A percentile compares a stretch with the other conserved stretches of the same genome.
Conservation (phyloP, 2,329 filamentous ascomycete genomes). For the Alternaria sp. region DNA sequence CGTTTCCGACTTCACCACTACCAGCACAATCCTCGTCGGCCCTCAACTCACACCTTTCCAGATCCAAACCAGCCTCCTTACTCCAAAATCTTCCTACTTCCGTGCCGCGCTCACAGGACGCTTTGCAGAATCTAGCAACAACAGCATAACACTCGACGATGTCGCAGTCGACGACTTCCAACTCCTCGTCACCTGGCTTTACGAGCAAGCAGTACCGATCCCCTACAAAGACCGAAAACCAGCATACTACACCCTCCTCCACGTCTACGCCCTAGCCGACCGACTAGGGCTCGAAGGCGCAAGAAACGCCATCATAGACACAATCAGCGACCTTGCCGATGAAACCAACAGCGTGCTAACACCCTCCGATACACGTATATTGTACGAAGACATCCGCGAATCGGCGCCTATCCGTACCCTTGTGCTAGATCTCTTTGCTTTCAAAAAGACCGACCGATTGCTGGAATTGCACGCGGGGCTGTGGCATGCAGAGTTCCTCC, state of each 20-base stretch:
- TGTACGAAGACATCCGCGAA: conserved; percentile 54
- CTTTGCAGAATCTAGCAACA: conserved; percentile 54
- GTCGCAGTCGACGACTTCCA: conserved; percentile 56
- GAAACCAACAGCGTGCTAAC: conserved; percentile 58
- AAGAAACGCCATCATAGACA: conserved; percentile 53
- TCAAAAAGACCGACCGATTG: conserved; percentile 60
- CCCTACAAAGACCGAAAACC: conserved; percentile 56
- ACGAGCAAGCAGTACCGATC: conserved; percentile 51
- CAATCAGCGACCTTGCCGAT: conserved; percentile 55
- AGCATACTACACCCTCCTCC: conserved; percentile 58
- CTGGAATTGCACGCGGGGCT: conserved; percentile 55
- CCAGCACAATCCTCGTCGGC: conserved; percentile 49
- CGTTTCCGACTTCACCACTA: conserved; percentile 51
- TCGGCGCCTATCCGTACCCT: conserved; percentile 49
- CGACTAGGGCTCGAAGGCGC: conserved; percentile 55
- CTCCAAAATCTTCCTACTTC: conserved; percentile 58
- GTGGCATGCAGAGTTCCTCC: conserved; percentile 57
- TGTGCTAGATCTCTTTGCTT: conserved; percentile 58
- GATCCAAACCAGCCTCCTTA: conserved; percentile 58
- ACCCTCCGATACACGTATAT: conserved; percentile 56
- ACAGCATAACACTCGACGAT: conserved; percentile 53
- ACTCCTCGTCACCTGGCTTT: conserved; percentile 60
- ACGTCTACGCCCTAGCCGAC: conserved; percentile 56
- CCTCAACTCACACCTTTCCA: conserved; percentile 50
- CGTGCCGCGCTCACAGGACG: conserved; percentile 56